Evolutionary conservation across 441 rosid genomes (phyloP).

Genomic region (Aleurites moluccanus): DNA sequence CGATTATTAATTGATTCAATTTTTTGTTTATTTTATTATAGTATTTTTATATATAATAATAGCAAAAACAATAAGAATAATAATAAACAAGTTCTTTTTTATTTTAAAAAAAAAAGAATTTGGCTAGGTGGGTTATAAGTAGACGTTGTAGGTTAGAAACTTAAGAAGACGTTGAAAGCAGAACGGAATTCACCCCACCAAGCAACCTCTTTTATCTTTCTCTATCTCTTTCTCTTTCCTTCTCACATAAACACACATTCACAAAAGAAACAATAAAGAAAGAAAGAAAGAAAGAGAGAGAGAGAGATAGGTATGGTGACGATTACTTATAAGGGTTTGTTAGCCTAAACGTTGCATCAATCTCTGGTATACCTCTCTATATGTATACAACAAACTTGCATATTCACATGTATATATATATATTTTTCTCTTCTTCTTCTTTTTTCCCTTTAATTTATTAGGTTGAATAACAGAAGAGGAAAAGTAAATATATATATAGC

Average conservation of each 20-base stretch:
- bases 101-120: not conserved
- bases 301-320: not conserved
- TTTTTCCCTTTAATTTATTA: too few relatives aligned
- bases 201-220: constrained; percentile 54
- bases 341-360: constrained; percentile 83
- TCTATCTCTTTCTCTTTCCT: not conserved
- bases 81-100: not conserved
- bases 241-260: not conserved
- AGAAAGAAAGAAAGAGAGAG: too few relatives aligned
- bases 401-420: too few relatives aligned
- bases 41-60: too few relatives aligned
- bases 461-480: too few relatives aligned
- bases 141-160: constrained; percentile 87
- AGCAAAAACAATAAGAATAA: too few relatives aligned
- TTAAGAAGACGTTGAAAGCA: constrained; percentile 76
- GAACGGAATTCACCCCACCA: constrained; percentile 68
- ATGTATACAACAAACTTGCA: constrained; percentile 18
- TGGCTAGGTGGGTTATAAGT: constrained; percentile 55
- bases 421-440: too few relatives aligned
- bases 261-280: too few relatives aligned
- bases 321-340: constrained; percentile 62
- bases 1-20: too few relatives aligned
- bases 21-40: too few relatives aligned
- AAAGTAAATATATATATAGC: too few relatives aligned
- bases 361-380: constrained; percentile 42